phyloP scores from a whole-genome alignment of 2,329 filamentous ascomycete species.

The Nemania bipapillata region DNA sequence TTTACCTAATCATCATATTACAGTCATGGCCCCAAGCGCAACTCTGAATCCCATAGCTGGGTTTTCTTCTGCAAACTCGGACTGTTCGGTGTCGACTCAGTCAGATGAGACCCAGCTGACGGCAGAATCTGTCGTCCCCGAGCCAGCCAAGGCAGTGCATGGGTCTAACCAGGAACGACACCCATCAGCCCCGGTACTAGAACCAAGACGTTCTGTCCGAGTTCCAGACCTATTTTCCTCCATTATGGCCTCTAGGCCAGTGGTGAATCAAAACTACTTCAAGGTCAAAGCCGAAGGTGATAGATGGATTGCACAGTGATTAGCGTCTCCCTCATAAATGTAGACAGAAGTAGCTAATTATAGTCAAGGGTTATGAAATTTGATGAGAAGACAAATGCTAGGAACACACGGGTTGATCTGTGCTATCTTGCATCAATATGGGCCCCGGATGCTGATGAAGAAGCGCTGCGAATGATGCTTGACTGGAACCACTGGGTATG shows the following conservation, averaged over 20 bases:
- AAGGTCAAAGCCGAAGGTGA: constrained; percentile 35
- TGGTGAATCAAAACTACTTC: constrained; percentile 38
- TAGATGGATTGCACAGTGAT: constrained; percentile 35
- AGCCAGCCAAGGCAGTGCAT: too few species aligned
- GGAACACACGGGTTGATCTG: constrained; percentile 29
- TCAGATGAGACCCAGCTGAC: too few species aligned
- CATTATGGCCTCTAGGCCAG: constrained; percentile 35
- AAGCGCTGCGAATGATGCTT: constrained; percentile 30
- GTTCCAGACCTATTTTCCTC: constrained; percentile 39
- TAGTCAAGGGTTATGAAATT: constrained; percentile 25
- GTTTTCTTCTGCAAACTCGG: too few species aligned
- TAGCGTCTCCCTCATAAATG: background rate
- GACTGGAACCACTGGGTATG: constrained; percentile 38
- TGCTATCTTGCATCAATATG: constrained; percentile 33
- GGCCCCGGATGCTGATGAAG: constrained; percentile 29
- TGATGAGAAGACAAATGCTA: constrained; percentile 29
- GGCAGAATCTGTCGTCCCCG: too few species aligned
- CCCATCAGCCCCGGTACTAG: too few species aligned
- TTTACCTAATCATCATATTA: too few species aligned
- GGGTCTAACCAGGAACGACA: too few species aligned
- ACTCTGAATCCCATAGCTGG: too few species aligned
- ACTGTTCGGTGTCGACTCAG: too few species aligned
- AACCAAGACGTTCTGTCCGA: background rate
- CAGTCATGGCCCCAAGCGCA: too few species aligned
- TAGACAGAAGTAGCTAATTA: background rate